Percentiles rank a stretch among this genome's conserved stretches.
Conservation (phyloP, 1,284 basidiomycete genomes). For the Rhodotorula sp. region DNA sequence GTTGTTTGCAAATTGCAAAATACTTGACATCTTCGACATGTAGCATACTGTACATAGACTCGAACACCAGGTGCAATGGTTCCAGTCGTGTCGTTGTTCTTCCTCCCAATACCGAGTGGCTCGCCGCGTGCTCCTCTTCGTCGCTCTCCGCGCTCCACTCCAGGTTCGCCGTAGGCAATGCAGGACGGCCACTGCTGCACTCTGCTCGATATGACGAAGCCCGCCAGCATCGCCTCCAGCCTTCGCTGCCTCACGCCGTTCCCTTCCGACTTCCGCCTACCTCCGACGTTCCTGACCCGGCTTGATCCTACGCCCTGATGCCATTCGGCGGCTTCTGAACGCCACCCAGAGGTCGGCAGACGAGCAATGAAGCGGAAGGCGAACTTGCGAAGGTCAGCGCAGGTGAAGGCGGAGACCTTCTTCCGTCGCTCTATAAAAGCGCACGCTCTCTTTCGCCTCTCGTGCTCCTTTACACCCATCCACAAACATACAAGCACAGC, state of each 20-base stretch:
- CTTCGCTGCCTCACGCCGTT: background rate
- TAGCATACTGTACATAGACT: too few species aligned
- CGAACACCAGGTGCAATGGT: too few species aligned
- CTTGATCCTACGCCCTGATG: background rate
- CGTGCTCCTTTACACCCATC: background rate
- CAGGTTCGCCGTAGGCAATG: too few species aligned
- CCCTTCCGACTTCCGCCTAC: background rate
- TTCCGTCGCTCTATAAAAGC: background rate
- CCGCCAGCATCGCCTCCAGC: background rate
- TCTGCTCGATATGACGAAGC: too few species aligned
- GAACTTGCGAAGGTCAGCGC: background rate
- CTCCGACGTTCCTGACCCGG: background rate
- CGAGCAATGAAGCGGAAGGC: background rate
- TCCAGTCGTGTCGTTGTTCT: too few species aligned
- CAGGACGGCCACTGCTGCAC: too few species aligned
- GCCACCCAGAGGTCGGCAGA: background rate
- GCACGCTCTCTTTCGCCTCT: background rate
- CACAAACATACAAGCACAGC: background rate
- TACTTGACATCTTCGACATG: too few species aligned
- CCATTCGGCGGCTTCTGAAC: background rate
- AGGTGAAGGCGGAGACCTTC: background rate
- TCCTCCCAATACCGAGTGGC: too few species aligned
- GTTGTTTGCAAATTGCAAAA: too few species aligned
- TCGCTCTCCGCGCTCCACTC: too few species aligned
- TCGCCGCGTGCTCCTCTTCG: too few species aligned